These are phyloP conservation scores for Claviceps cyperi DNA, from an alignment of 2,329 filamentous ascomycete genomes.

Conservation along the genomic window DNA sequence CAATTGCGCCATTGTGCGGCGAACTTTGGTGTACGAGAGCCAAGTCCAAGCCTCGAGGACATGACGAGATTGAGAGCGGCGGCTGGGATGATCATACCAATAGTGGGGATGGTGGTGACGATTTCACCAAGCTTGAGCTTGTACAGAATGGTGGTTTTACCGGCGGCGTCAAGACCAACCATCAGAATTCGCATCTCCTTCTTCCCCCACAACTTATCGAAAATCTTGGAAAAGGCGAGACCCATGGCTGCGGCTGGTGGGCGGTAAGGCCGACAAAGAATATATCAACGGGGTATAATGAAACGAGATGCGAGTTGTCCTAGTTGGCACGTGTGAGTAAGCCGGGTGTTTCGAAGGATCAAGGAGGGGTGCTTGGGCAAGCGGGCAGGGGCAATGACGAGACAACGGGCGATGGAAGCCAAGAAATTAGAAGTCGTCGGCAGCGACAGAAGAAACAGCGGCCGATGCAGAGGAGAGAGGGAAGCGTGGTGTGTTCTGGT, in stretches of 20 bases:
- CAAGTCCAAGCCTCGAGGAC: neutral
- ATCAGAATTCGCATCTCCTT: conserved; percentile 99
- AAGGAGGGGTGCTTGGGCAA: conserved; percentile 11
- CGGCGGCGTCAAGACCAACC: conserved; percentile 97
- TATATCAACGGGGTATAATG: neutral
- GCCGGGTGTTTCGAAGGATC: conserved; percentile 2
- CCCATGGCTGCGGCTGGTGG: conserved; percentile 64
- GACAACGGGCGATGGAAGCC: neutral
- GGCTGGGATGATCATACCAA: conserved; percentile 49
- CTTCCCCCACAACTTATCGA: conserved; percentile 94
- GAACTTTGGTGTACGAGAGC: neutral
- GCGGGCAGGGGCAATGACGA: conserved; percentile 3
- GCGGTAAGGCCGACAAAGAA: conserved; percentile 16
- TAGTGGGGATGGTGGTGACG: conserved; percentile 97
- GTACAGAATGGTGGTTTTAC: conserved; percentile 99
- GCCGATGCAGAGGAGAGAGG: neutral
- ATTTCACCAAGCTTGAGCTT: conserved; percentile 99
- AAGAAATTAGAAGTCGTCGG: neutral
- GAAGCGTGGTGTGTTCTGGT: neutral
- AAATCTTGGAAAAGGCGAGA: conserved; percentile 93
- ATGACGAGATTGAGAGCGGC: neutral
- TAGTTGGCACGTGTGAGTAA: conserved; percentile 18
- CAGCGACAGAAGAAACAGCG: neutral
- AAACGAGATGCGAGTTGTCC: conserved; percentile 10
- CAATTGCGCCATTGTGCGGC: neutral